A percentile compares a stretch with the other conserved stretches of the same genome.
Evolutionary conservation across 257 asterid genomes (phyloP).

Genomic region (Henckelia pumila): DNA sequence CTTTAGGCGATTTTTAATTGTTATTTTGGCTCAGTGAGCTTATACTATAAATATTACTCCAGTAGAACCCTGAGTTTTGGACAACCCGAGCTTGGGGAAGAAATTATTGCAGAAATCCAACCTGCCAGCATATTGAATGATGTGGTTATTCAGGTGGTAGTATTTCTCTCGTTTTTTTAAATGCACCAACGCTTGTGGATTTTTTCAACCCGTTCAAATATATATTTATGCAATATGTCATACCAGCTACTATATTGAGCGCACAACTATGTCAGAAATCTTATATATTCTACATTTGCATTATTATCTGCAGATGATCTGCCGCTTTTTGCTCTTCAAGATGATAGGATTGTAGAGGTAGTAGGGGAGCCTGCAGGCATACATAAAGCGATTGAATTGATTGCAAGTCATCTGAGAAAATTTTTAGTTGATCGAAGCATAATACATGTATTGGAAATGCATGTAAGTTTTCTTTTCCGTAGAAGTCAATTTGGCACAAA

Average conservation of each 20-base stretch:
- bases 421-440: slow-evolving; percentile 88
- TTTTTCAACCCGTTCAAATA: slow-evolving; percentile 13
- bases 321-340: slow-evolving; percentile 79
- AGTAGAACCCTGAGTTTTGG: background rate
- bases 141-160: background rate
- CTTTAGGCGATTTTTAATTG: background rate
- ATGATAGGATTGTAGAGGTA: slow-evolving; percentile 87
- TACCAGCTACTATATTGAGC: background rate
- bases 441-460: slow-evolving; percentile 66
- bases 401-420: slow-evolving; percentile 78
- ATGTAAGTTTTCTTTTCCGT: slow-evolving; percentile 49
- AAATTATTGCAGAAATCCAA: background rate
- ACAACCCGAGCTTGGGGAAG: background rate
- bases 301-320: slow-evolving; percentile 64
- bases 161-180: slow-evolving; percentile 3
- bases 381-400: slow-evolving; percentile 78
- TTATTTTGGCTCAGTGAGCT: background rate
- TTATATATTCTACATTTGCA: slow-evolving; percentile 20
- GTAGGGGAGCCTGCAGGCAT: slow-evolving; percentile 74
- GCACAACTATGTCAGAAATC: slow-evolving; percentile 19
- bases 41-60: background rate
- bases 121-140: slow-evolving; percentile 4
- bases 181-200: background rate
- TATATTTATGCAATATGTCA: background rate
- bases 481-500: slow-evolving; percentile 7